phyloP scores from a whole-genome alignment of 305 asterid species.

The Solanum hybrid region DNA sequence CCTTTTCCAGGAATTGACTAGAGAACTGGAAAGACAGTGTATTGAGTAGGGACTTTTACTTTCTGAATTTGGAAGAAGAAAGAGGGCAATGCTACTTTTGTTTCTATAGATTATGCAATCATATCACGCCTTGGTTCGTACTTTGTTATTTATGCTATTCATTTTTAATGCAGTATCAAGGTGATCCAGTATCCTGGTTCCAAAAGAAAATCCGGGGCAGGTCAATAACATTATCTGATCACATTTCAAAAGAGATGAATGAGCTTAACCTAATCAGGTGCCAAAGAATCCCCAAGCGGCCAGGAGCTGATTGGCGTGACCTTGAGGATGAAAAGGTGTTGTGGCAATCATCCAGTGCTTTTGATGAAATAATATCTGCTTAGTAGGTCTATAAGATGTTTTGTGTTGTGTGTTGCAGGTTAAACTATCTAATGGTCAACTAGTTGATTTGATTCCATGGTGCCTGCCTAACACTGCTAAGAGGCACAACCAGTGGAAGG shows the following conservation, averaged over 20 bases:
- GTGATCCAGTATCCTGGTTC: conserved; percentile 43
- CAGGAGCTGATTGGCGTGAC: conserved; percentile 51
- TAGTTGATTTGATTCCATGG: conserved; percentile 52
- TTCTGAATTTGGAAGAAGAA: not conserved
- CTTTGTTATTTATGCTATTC: not conserved
- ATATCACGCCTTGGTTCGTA: not conserved
- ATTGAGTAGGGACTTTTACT: not conserved
- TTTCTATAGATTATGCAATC: not conserved
- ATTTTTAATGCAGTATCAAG: conserved; percentile 26
- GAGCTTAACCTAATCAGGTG: conserved; percentile 45
- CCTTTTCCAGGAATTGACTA: not conserved
- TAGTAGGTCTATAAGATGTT: conserved; percentile 2
- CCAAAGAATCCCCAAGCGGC: conserved; percentile 36
- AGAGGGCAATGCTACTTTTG: not conserved
- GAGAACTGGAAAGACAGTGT: not conserved
- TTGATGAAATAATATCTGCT: not conserved
- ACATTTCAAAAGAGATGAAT: conserved; percentile 46
- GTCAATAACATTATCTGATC: conserved; percentile 28
- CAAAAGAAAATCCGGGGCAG: conserved; percentile 35
- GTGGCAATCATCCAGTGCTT: not conserved
- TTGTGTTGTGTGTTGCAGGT: conserved; percentile 21
- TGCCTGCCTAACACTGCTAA: conserved; percentile 48
- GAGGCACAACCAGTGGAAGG: conserved; percentile 60
- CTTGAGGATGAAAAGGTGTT: conserved; percentile 46
- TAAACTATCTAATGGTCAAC: conserved; percentile 34